These are phyloP conservation scores for Tricholoma sp. DNA, from an alignment of 768 basidiomycete genomes.

Conservation along the genomic window DNA sequence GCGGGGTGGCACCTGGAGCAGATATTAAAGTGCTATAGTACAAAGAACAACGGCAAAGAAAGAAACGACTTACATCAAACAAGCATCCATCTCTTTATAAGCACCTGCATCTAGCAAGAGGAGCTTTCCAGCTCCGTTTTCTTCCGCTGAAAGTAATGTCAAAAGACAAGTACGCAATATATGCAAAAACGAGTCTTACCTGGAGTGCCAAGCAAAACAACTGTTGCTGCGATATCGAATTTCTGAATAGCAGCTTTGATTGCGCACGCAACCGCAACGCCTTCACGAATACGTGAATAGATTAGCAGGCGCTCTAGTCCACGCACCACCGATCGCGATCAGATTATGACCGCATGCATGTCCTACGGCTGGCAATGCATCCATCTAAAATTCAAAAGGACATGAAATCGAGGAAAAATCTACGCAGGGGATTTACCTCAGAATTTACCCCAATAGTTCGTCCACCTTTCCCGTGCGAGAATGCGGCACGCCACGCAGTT, in stretches of 20 bases:
- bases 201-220: conserved; percentile 74
- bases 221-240: conserved; percentile 59
- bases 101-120: conserved; percentile 64
- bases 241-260: conserved; percentile 57
- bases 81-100: conserved; percentile 72
- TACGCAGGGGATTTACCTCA: conserved; percentile 38
- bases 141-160: conserved; percentile 53
- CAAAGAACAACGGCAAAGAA: not conserved
- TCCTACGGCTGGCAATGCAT: conserved; percentile 54
- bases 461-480: conserved; percentile 58
- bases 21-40: not conserved
- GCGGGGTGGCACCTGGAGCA: conserved; percentile 71
- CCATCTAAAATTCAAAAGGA: conserved; percentile 37
- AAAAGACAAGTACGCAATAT: not conserved
- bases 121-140: conserved; percentile 72
- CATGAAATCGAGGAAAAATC: not conserved
- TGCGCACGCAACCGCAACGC: conserved; percentile 67
- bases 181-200: conserved; percentile 33
- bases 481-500: conserved; percentile 75
- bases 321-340: conserved; percentile 56
- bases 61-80: conserved; percentile 55
- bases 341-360: conserved; percentile 84
- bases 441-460: conserved; percentile 75
- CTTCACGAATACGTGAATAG: conserved; percentile 23
- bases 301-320: not conserved